Conservation (phyloP, 2,329 filamentous ascomycete species). For the Pleoardoris graminearum region DNA sequence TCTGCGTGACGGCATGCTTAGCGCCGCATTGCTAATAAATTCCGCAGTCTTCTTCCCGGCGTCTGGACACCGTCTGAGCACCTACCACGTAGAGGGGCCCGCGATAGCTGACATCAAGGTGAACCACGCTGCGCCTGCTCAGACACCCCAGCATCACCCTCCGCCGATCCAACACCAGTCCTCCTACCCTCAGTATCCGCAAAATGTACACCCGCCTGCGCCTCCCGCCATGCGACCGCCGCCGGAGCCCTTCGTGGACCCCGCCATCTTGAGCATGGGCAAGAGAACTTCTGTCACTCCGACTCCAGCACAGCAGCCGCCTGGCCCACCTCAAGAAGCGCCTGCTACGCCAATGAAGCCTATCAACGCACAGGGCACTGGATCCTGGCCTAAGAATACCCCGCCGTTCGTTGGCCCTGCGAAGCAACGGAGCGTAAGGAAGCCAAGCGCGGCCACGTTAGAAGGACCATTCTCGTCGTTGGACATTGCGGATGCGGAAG, state of each 20-base stretch:
- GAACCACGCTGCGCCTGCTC: conserved; percentile 36
- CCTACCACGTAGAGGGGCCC: conserved; percentile 60
- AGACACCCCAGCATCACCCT: conserved; percentile 15
- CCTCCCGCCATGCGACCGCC: conserved; percentile 21
- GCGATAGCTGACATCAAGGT: conserved; percentile 64
- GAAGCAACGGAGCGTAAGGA: conserved; percentile 35
- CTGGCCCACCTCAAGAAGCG: conserved; percentile 40
- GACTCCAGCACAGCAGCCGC: conserved; percentile 21
- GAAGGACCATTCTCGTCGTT: conserved; percentile 47
- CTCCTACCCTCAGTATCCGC: conserved; percentile 27
- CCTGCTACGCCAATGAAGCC: conserved; percentile 51
- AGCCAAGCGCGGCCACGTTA: conserved; percentile 45
- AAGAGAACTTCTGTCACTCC: conserved; percentile 39
- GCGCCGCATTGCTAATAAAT: background rate
- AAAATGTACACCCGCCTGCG: conserved; percentile 17
- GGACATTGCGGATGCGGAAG: conserved; percentile 45
- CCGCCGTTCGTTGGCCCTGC: conserved; percentile 44
- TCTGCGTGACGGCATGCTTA: background rate
- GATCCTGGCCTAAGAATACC: conserved; percentile 40
- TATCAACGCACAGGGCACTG: conserved; percentile 38
- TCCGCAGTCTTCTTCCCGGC: conserved; percentile 56
- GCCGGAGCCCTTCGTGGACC: conserved; percentile 67
- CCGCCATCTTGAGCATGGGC: conserved; percentile 75
- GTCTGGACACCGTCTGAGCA: conserved; percentile 56
- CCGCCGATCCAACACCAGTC: conserved; percentile 19